Base-by-base conservation (phyloP, 768 basidiomycete genomes). In the Pisolithus orientalis region DNA sequence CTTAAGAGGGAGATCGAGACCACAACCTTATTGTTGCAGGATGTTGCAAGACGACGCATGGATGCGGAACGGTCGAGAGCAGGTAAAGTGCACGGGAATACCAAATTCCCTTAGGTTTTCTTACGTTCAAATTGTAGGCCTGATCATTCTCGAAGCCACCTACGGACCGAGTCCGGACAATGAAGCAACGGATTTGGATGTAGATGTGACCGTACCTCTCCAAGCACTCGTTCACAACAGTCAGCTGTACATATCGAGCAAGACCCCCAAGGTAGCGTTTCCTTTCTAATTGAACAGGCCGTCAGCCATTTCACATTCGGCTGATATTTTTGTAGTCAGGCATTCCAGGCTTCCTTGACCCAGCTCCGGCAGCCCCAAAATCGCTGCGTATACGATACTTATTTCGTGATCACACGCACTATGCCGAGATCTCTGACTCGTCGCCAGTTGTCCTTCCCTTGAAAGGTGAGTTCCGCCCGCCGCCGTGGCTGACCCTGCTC, bases 331-430 rank as follows among this genome's bases (percentile, higher is more conserved):
- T 37, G 31, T 58, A 87, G 88, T 73, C 82, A 53, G 79, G 82
- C 27, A 74, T 95, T 39, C 84, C 90, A 62, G 92, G 92, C n/a
- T 93, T 96, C 72, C 84, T 80, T 63, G 92, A 95, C 70, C 87
- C 89, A 51, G 83, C 84, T 16, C 84, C 88, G 13, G 82, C 81
- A n/a, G 74, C 78, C 50, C 69, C 77, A 45, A 94, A 94, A 72
- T 72, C 72, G 5, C 70, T 94, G 48, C 75, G 81, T 29, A 74
- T 94, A 38, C 80, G 82, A 43, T 94, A 94, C 69, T 69, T 78
- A 44, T 96, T 94, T 75, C 77, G 79, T 61, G 83, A 82, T 39
- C 78, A 78, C 53, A 61, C 72, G 68, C 92, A 94, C 64, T 87
- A 83, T 61, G 82, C 84, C 64, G 89, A 91, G 63, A 82, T 87